Evolutionary conservation across 495 filamentous ascomycete species (phyloP).

Genomic region (Daldinia grandis): DNA sequence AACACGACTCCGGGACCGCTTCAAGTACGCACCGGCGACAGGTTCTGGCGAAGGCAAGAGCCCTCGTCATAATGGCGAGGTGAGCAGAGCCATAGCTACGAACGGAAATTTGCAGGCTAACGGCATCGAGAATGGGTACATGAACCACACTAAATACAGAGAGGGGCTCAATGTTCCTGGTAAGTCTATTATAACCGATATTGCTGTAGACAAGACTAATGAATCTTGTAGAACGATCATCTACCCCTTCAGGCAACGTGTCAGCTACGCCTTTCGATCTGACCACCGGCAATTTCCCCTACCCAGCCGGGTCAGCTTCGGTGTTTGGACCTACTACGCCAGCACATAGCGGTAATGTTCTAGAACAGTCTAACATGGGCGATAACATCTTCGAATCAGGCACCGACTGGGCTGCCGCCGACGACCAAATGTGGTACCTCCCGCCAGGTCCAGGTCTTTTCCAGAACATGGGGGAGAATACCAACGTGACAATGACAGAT

Average conservation of each 20-base stretch:
- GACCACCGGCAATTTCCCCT: constrained; percentile 57
- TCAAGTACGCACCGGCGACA: constrained; percentile 66
- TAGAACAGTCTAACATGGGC: constrained; percentile 38
- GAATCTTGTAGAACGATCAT: constrained; percentile 50
- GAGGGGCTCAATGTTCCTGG: constrained; percentile 44
- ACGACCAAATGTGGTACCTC: constrained; percentile 66
- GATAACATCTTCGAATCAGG: constrained; percentile 48
- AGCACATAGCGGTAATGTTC: constrained; percentile 48
- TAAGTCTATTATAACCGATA: constrained; percentile 25
- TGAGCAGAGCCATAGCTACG: constrained; percentile 28
- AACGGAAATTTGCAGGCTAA: constrained; percentile 44
- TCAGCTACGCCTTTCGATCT: constrained; percentile 65
- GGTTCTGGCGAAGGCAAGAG: constrained; percentile 50
- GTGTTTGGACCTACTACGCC: constrained; percentile 57
- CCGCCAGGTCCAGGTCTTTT: constrained; percentile 63
- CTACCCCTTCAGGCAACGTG: constrained; percentile 58
- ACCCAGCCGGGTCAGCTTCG: constrained; percentile 54
- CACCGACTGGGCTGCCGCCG: constrained; percentile 54
- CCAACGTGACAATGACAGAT: constrained; percentile 63
- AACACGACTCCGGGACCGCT: constrained; percentile 74
- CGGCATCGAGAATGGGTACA: constrained; percentile 47
- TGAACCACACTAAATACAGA: constrained; percentile 41
- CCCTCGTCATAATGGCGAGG: constrained; percentile 45
- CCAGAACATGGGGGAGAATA: constrained; percentile 60
- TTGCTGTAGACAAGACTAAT: background rate